Base-by-base conservation (phyloP, 2,329 filamentous ascomycete genomes). In the Cytospora schulzeri region DNA sequence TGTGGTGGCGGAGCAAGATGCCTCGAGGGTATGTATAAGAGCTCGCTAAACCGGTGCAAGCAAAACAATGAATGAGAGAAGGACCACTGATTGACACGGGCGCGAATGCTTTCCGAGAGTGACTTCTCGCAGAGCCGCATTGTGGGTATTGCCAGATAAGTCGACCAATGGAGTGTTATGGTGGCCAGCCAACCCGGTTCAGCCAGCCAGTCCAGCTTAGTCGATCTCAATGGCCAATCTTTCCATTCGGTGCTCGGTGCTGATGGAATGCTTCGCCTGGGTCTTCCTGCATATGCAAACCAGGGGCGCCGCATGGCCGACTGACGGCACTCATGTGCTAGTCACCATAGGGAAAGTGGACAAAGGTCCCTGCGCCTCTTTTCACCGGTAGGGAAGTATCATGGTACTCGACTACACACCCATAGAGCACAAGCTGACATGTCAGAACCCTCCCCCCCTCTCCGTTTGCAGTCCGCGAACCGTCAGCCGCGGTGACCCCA, bases 21-120 rank as follows among this genome's bases (percentile, higher is more conserved):
- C 55, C 57, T 59, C 45, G 41, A 55, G 54, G 55, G 57, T 65
- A 67, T 67, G 65, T 67, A 67, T 67, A 67, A 57, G 50, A 64
- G 50, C 54, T 61, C 55, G 55, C 54, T n/a, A 56, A 26, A 48
- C 59, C 19, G 41, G 60, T 48, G 29, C n/a, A n/a, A 64, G 62
- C 35, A 60, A 38, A 38, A 56, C 57, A 57, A 53, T 45, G 19
- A 57, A 53, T 45, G 19, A 9, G 17, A 61, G 41, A 38, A 12
- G 29, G 54, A 9, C 53, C 33, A 57, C 56, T 41, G 45, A 38
- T 35, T 52, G 35, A 24, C 29, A 45, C n/a, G 58, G 24, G 24
- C 56, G 28, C 38, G 33, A 17, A 53, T 57, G n/a, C 60, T 51
- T 55, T 57, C 45, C 38, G 45, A 24, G 6, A 50, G 63, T 28